Evolutionary conservation across 2,329 filamentous ascomycete genomes (phyloP), one percentile per base, ranked within the genome.

Genomic region (Talaromyces sp.): DNA sequence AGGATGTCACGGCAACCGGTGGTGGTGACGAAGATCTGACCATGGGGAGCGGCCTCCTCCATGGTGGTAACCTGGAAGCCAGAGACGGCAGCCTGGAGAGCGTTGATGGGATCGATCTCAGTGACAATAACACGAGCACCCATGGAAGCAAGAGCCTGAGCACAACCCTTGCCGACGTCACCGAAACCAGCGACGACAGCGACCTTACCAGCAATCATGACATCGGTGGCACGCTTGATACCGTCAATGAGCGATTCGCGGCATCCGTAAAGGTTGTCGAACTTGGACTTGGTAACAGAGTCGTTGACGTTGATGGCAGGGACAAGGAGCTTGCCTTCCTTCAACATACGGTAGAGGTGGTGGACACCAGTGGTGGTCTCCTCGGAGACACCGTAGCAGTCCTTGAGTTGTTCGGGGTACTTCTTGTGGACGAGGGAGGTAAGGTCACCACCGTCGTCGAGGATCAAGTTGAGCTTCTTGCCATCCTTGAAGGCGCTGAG

Each of bases 201-300:
- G 76, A 97, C 88, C 90, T 99, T 98, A 82, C 95, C 95, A 78
- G 95, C 95, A 86, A 98, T 94, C 95, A 99, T 99, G 83, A 98
- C 95, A 85, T 99, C 94, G 82, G 95, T 99, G 75, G 95, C 94
- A 85, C 94, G 94, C 91, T 98, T 99, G 89, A 99, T 98, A 81
- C 95, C 95, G 82, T 99, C 95, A 77, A 99, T 89, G 75, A 99
- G 90, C 70, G 94, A 97, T 86, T 98, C 95, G 80, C 93, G 90
- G 92, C 95, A 98, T 78, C 95, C 94, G 88, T 98, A 99, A 72
- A 98, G 85, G 90, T 99, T 99, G 88, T 98, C 95, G 81, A 99
- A 99, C 88, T 99, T 99, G 84, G 93, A 97, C 90, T 98, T 99
- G 83, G 95, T 99, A 79, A 99, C 94, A 67, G 91, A 93, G 89